Conservation (phyloP, 169 alveolate genomes). For the Theileria equi region DNA sequence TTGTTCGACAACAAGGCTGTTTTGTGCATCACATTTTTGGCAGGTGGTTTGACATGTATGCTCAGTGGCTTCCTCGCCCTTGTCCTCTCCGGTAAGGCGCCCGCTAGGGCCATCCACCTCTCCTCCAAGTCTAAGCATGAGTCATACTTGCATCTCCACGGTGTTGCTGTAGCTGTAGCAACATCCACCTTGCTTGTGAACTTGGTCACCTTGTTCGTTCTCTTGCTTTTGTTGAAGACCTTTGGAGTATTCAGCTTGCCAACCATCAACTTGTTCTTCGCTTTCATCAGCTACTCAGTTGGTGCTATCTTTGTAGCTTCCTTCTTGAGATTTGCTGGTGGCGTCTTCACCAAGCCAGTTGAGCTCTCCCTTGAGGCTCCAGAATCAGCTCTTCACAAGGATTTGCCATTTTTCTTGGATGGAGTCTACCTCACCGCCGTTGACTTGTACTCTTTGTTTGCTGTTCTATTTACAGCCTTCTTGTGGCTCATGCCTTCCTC, state of each 20-base stretch:
- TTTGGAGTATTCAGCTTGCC: neutral
- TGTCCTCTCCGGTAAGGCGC: neutral
- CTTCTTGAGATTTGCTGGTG: constrained; percentile 16
- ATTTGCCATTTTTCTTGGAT: neutral
- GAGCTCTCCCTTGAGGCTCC: neutral
- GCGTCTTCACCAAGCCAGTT: constrained; percentile 6
- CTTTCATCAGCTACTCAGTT: neutral
- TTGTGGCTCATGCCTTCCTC: neutral
- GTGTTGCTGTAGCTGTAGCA: neutral
- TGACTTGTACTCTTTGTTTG: neutral
- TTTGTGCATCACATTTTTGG: no score
- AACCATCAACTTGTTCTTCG: no score
- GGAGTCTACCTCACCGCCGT: neutral
- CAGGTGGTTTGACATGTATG: neutral
- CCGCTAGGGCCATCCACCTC: neutral
- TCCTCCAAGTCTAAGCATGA: no score
- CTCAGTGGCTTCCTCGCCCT: neutral
- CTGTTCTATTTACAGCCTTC: constrained; percentile 6
- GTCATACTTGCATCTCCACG: no score
- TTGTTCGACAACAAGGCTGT: no score
- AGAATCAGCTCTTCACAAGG: neutral
- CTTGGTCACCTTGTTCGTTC: neutral
- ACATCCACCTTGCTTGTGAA: neutral
- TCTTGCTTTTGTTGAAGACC: neutral
- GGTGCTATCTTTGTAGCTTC: constrained; percentile 2